Evolutionary conservation across 2,329 filamentous ascomycete genomes (phyloP).

Genomic region (Hymenoscyphus infarciens): DNA sequence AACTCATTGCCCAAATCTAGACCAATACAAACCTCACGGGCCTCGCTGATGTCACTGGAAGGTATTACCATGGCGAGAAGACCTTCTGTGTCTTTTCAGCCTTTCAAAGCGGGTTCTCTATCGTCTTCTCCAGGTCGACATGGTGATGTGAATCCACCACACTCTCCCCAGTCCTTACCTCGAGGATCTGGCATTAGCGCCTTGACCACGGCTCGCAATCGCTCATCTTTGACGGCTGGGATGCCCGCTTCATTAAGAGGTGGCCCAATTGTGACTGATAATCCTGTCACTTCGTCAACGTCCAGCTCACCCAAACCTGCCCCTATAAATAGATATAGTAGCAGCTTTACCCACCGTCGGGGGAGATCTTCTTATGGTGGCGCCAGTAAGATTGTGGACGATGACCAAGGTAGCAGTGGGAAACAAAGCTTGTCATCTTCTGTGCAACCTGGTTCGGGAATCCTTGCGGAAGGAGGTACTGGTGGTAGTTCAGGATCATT

Average conservation of each 20-base stretch:
- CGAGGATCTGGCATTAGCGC: slow-evolving; percentile 47
- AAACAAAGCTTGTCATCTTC: slow-evolving; percentile 70
- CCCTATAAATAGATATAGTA: slow-evolving; percentile 81
- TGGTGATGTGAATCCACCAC: slow-evolving; percentile 39
- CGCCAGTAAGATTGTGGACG: slow-evolving; percentile 60
- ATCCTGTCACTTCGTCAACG: slow-evolving; percentile 59
- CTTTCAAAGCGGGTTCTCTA: slow-evolving; percentile 94
- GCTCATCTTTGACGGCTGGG: slow-evolving; percentile 69
- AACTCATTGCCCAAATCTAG: slow-evolving; percentile 44
- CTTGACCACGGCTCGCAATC: slow-evolving; percentile 60
- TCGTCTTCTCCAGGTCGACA: slow-evolving; percentile 71
- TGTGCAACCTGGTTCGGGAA: slow-evolving; percentile 71
- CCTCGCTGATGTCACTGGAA: slow-evolving; percentile 45
- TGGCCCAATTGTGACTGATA: slow-evolving; percentile 59
- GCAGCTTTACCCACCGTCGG: slow-evolving; percentile 86
- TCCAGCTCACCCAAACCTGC: slow-evolving; percentile 76
- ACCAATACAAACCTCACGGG: slow-evolving; percentile 32
- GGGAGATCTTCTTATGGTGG: slow-evolving; percentile 74
- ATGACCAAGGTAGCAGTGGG: slow-evolving; percentile 77
- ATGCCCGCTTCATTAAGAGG: slow-evolving; percentile 71
- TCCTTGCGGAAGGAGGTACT: slow-evolving; percentile 66
- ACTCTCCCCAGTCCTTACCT: slow-evolving; percentile 52
- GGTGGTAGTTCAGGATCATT: slow-evolving; percentile 65
- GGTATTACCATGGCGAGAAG: slow-evolving; percentile 55
- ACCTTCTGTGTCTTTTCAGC: slow-evolving; percentile 85